Evolutionary conservation across 2,329 filamentous ascomycete species (phyloP), one percentile per base, ranked within the genome.

Genomic region (Colletotrichum caudatum): DNA sequence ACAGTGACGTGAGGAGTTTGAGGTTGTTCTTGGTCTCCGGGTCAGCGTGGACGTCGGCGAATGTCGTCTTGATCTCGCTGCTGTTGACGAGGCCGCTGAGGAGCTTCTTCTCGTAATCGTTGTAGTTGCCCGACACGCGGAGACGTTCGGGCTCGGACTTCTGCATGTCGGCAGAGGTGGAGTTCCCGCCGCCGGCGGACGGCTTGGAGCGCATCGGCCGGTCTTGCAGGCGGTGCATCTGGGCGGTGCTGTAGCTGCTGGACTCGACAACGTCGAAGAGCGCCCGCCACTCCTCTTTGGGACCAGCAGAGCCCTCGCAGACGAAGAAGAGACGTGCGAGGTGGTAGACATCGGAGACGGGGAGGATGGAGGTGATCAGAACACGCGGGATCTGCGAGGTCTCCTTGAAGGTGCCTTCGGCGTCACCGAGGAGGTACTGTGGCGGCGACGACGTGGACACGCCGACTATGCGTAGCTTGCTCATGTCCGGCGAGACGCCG

Each of bases 1-100:
- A 96, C 23, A 99, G 85, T 0, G 93, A 94, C 0, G 96, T 99
- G 62, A 98, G 87, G 6, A 94, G 94, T 79, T 95, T 94, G 66
- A 99, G 86, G 1, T 95, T 93, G 29, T 96, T 93, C 39, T 97
- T 92, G 2, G 94, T 97, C 72, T 95, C 94, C 0, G 87, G 82
- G 0, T 94, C 91, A 1, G 92, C 94, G 76, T 97, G 94, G 26
- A 99, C 92, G 78, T 97, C 93, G 33, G 89, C 86, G 78, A 98
- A 99, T 0, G 94, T 97, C 0, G 93, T 97, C 73, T 91, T 91
- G 74, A 99, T 94, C 76, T 93, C 93, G 58, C 91, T 86, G 8
- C 93, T 90, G 77, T 97, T 90, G 46, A 97, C 90, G 3, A 98
- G 91, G 12, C 95, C 94, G 4, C 89, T 88, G 57, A 97, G 84